Evolutionary conservation across 345 rosid genomes (phyloP), one percentile per base, ranked within the genome.

Genomic region (Bruguiera sexangula): DNA sequence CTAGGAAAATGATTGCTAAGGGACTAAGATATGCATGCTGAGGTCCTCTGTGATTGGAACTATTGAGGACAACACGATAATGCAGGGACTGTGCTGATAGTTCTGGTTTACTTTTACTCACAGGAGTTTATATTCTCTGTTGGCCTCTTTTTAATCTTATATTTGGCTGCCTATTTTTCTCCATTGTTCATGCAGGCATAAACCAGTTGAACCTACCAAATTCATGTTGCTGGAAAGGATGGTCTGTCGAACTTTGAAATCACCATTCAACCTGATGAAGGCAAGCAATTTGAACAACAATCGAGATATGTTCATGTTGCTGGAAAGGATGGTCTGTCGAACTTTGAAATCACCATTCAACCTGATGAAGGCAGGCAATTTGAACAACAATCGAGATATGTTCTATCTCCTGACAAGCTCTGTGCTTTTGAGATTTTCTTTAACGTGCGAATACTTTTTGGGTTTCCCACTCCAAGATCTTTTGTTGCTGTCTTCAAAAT

Each of bases 291-390:
- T 19, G 37, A 27, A 22, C 16, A 21, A 19, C 9, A 18, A 8
- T 2, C 27, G 15, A 4, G 4, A 22, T 21, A 15, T 50, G 21
- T 13, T 53, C 20, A 27, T 65, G 37, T 29, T 27, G 13, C 26
- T 27, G 68, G 16, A 65, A 65, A 48, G 21, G 58, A 65, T 27
- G 39, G 29, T 46, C 15, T 48, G 43, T 50, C 50, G 68, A 65
- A 29, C 43, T 65, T 18, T 8, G 68, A 65, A 36, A 26, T n/a
- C 59, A 53, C 69, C 50, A 39, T 62, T 37, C 4, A 37, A 7
- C 66, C 66, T 24, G 53, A 15, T 24, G 53, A 63, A 8, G 43
- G 20, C 31, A 36, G 1, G 31, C 39, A 22, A 21, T 21, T 63
- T 19, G 37, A 27, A 22, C 16, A 21, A 19, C 9, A 18, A 8